Evolutionary conservation across 176 grass and related monocot genomes (phyloP).

Genomic region (Phoenix dactylifera): DNA sequence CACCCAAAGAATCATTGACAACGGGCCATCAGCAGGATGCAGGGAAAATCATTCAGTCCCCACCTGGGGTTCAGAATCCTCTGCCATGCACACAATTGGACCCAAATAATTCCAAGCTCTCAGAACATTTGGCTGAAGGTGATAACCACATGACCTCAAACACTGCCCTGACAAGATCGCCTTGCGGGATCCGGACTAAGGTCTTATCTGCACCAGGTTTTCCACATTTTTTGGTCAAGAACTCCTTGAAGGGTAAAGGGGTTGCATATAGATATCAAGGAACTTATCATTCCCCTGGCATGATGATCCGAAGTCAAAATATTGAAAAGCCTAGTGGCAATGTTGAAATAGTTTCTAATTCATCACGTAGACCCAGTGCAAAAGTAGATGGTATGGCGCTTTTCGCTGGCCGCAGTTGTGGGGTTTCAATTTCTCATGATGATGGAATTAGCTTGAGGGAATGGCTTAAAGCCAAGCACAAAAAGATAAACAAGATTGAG

Average conservation of each 20-base stretch:
- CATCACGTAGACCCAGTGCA: not conserved
- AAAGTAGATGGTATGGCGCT: not conserved
- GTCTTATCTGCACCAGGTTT: too few species aligned
- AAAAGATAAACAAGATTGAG: slow-evolving; percentile 2
- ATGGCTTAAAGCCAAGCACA: slow-evolving; percentile 1
- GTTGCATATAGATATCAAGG: not conserved
- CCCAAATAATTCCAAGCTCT: not conserved
- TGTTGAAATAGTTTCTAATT: not conserved
- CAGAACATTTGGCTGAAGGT: not conserved
- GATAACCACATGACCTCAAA: not conserved
- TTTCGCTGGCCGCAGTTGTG: not conserved
- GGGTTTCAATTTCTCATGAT: not conserved
- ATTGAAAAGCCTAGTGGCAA: not conserved
- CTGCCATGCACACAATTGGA: slow-evolving; percentile 3
- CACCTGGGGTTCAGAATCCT: not conserved
- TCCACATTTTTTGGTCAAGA: not conserved
- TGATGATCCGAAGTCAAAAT: not conserved
- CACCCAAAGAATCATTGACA: not conserved
- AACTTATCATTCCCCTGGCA: not conserved
- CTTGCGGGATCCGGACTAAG: too few species aligned
- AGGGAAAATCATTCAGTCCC: not conserved
- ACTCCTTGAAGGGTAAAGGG: slow-evolving; percentile 1
- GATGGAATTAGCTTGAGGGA: slow-evolving; percentile 5
- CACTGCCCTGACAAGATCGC: not conserved
- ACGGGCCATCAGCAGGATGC: not conserved